Evolutionary conservation across 176 grass and related monocot species (phyloP).

Genomic region (Poa annua): DNA sequence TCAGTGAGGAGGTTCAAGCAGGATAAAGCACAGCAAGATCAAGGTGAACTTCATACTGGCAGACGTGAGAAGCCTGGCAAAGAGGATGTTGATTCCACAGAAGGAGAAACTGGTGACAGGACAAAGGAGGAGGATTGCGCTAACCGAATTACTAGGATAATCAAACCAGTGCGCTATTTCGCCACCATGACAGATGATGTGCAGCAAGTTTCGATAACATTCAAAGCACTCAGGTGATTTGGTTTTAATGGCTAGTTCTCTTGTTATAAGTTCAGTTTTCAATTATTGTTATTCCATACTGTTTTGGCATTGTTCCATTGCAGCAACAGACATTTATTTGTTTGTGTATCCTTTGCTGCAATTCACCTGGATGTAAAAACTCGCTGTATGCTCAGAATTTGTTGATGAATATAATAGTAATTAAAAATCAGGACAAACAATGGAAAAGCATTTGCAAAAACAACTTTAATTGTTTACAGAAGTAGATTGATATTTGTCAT

Average conservation of each 20-base stretch:
- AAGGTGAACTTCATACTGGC: constrained; percentile 31
- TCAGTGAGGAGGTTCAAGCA: constrained; percentile 82
- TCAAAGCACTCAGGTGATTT: constrained; percentile 79
- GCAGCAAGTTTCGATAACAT: constrained; percentile 84
- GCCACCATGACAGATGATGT: constrained; percentile 63
- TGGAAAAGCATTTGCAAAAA: background rate
- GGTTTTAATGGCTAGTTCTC: constrained; percentile 17
- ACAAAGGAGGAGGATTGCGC: constrained; percentile 49
- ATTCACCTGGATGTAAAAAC: background rate
- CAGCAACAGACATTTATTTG: constrained; percentile 1
- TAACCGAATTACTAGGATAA: constrained; percentile 62
- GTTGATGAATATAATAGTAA: background rate
- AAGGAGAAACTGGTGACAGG: constrained; percentile 64
- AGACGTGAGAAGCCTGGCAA: constrained; percentile 48
- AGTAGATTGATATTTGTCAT: background rate
- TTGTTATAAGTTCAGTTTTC: background rate
- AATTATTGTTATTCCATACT: background rate
- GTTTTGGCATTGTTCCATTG: constrained; percentile 3
- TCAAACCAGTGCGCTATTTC: constrained; percentile 73
- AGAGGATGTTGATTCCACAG: constrained; percentile 57
- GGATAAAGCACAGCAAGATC: constrained; percentile 38
- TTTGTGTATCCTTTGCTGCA: background rate
- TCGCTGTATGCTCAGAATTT: background rate
- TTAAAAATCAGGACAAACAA: background rate
- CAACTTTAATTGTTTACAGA: background rate